A percentile compares a stretch with the other conserved stretches of the same genome.
Evolutionary conservation across 176 grass and related monocot species (phyloP).

Genomic region (Lolium perenne): DNA sequence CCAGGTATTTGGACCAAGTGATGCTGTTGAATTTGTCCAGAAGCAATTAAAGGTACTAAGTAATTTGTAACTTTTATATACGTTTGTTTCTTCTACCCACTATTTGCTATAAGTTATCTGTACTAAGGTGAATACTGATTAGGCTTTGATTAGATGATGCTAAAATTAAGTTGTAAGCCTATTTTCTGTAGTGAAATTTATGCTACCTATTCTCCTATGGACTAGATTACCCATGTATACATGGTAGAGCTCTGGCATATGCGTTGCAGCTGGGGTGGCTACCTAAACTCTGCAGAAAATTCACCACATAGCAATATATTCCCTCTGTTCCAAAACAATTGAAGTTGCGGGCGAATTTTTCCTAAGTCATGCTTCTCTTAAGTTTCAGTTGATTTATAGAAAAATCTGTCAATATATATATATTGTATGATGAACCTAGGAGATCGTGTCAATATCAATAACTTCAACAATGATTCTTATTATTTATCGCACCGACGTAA

Average conservation of each 20-base stretch:
- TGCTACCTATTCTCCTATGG: background rate
- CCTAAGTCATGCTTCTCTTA: too few species aligned
- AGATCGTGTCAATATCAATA: too few species aligned
- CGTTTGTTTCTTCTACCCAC: background rate
- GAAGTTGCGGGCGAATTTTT: too few species aligned
- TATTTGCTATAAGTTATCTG: background rate
- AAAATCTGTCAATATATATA: too few species aligned
- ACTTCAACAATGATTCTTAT: too few species aligned
- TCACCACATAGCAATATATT: too few species aligned
- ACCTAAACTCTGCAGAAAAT: too few species aligned
- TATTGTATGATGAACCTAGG: too few species aligned
- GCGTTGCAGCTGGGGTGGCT: too few species aligned
- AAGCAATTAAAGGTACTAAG: slow-evolving; percentile 76
- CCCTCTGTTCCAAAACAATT: too few species aligned
- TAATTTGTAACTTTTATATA: background rate
- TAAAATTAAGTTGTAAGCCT: background rate
- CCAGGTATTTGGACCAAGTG: slow-evolving; percentile 90
- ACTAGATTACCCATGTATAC: background rate
- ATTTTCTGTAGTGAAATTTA: background rate
- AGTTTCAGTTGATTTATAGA: too few species aligned
- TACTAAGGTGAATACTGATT: background rate
- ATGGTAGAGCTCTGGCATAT: background rate
- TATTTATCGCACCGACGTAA: too few species aligned
- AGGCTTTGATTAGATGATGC: slow-evolving; percentile 13
- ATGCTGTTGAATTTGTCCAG: slow-evolving; percentile 94